phyloP scores from a whole-genome alignment of 2,329 filamentous ascomycete genomes.

The Stachybotrys echinatus region DNA sequence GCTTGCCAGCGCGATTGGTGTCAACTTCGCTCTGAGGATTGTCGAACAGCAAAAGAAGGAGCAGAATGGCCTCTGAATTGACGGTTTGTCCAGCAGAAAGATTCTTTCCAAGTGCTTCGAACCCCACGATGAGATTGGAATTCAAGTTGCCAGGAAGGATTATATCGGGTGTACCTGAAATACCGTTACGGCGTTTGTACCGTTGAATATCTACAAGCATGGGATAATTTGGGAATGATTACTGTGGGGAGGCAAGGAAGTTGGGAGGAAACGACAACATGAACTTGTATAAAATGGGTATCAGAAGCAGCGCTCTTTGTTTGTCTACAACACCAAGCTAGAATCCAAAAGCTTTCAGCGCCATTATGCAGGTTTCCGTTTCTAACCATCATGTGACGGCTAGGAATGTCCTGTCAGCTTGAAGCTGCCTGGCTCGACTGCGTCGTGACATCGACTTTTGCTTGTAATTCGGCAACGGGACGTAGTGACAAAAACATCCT shows the following conservation, averaged over 20 bases:
- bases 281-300: neutral
- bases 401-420: neutral
- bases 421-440: slow-evolving; percentile 38
- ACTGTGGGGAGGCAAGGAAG: too few species aligned
- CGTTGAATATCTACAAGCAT: too few species aligned
- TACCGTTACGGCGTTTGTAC: too few species aligned
- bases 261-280: neutral
- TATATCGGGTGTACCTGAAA: too few species aligned
- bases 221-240: neutral
- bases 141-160: too few species aligned
- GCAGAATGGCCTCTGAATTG: slow-evolving; percentile 12
- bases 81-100: too few species aligned
- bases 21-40: slow-evolving; percentile 88
- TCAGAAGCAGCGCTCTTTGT: neutral
- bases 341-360: neutral
- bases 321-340: neutral
- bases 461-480: slow-evolving; percentile 50
- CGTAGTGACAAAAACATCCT: slow-evolving; percentile 53
- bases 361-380: too few species aligned
- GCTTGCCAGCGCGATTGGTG: slow-evolving; percentile 80
- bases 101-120: too few species aligned
- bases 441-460: slow-evolving; percentile 37
- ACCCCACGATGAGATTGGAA: slow-evolving; percentile 2
- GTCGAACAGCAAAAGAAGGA: slow-evolving; percentile 35
- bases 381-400: too few species aligned